Conservation (phyloP, 345 rosid species). For the Gossypium mustelinum region DNA sequence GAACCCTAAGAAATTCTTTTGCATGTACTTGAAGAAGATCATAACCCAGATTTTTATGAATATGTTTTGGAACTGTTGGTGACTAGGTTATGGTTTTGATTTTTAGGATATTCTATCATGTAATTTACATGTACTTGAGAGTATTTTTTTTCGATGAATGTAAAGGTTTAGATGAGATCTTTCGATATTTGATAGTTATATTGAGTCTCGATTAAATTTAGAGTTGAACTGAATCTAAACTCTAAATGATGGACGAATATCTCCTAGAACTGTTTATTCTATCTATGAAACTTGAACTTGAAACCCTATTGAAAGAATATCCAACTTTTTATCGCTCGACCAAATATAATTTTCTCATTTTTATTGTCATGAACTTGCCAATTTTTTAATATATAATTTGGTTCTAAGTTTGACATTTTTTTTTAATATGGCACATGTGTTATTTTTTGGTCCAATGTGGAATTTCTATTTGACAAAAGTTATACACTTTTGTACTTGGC, state of each 20-base stretch:
- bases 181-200: not conserved
- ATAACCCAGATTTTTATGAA: not conserved
- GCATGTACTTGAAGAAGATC: not conserved
- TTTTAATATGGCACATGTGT: no score
- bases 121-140: not conserved
- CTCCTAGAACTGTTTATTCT: fast-evolving
- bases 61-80: not conserved
- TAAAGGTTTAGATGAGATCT: not conserved
- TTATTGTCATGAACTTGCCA: not conserved
- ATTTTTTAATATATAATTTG: not conserved
- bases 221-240: no score
- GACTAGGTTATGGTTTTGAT: not conserved
- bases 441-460: no score
- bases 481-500: no score
- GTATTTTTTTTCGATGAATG: no score
- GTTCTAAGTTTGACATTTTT: no score
- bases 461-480: no score
- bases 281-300: no score
- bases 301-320: no score
- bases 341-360: not conserved
- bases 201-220: no score
- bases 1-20: not conserved
- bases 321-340: no score
- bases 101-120: not conserved
- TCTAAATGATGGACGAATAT: no score